Conservation (phyloP, 2,329 filamentous ascomycete genomes). For the Ceratocystiopsis sp. region DNA sequence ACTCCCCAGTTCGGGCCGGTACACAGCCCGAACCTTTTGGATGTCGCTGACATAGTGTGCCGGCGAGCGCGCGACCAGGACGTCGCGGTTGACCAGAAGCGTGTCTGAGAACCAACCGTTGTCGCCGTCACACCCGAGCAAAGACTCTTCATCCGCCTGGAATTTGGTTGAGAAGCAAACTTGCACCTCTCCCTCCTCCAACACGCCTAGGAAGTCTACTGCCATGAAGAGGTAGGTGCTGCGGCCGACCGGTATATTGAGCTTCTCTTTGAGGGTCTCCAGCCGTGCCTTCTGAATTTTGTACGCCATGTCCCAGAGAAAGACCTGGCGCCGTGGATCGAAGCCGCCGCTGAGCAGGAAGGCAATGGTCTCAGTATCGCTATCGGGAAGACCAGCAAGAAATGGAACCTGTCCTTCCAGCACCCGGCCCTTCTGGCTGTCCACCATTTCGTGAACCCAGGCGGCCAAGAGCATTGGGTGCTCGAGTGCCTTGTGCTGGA, state of each 20-base stretch:
- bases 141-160: constrained; percentile 25
- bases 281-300: constrained; percentile 34
- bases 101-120: constrained; percentile 30
- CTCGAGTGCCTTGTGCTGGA: constrained; percentile 32
- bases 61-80: constrained; percentile 53
- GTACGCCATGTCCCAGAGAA: constrained; percentile 30
- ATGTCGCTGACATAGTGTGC: constrained; percentile 56
- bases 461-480: constrained; percentile 31
- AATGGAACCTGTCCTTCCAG: constrained; percentile 24
- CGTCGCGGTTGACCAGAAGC: constrained; percentile 36
- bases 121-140: constrained; percentile 26
- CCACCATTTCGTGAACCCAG: constrained; percentile 32
- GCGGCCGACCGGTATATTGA: constrained; percentile 42
- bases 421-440: constrained; percentile 20
- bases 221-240: constrained; percentile 51
- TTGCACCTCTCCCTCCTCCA: constrained; percentile 51
- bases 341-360: constrained; percentile 46
- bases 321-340: constrained; percentile 26
- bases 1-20: constrained; percentile 41
- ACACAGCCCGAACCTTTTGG: constrained; percentile 46
- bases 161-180: constrained; percentile 53
- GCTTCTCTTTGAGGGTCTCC: constrained; percentile 31
- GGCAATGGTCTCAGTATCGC: constrained; percentile 32
- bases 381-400: constrained; percentile 31
- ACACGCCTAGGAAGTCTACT: constrained; percentile 43